phyloP scores from a whole-genome alignment of 176 grass and related monocot species.

The Aegilops tauschii region DNA sequence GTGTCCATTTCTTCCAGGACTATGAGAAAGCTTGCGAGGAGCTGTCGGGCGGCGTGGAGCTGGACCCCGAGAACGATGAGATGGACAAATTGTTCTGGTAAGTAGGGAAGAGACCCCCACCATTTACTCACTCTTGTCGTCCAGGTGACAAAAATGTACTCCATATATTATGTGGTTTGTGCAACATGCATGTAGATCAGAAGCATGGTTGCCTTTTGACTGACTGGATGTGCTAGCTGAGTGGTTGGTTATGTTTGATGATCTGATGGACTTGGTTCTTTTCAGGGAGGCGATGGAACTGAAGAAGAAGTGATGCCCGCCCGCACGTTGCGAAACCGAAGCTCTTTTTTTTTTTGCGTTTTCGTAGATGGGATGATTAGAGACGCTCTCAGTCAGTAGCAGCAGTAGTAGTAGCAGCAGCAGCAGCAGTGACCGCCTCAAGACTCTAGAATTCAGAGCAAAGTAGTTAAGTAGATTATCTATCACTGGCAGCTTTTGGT shows the following conservation, averaged over 20 bases:
- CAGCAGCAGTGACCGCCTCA: too few relatives aligned
- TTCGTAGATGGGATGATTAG: not conserved
- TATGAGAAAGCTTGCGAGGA: conserved; percentile 2
- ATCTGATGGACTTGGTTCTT: not conserved
- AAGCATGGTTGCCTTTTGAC: not conserved
- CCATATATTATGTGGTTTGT: not conserved
- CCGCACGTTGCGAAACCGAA: not conserved
- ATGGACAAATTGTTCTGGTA: conserved; percentile 12
- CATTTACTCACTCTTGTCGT: not conserved
- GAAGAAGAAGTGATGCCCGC: not conserved
- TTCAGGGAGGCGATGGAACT: conserved; percentile 9
- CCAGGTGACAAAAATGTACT: not conserved
- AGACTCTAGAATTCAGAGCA: not conserved
- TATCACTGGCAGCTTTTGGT: too few relatives aligned
- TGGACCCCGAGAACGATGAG: conserved; percentile 1
- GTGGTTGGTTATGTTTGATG: not conserved
- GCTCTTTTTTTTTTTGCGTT: not conserved
- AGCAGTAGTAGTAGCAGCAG: too few relatives aligned
- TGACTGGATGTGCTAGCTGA: not conserved
- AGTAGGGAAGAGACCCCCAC: not conserved
- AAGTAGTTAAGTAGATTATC: too few relatives aligned
- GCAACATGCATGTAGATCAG: not conserved
- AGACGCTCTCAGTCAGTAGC: not conserved
- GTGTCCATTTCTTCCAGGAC: not conserved
- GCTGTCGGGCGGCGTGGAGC: not conserved